Percentiles rank a stretch among this genome's conserved stretches.
phyloP scores from a whole-genome alignment of 2,329 filamentous ascomycete genomes.

The Lojkania enalia region DNA sequence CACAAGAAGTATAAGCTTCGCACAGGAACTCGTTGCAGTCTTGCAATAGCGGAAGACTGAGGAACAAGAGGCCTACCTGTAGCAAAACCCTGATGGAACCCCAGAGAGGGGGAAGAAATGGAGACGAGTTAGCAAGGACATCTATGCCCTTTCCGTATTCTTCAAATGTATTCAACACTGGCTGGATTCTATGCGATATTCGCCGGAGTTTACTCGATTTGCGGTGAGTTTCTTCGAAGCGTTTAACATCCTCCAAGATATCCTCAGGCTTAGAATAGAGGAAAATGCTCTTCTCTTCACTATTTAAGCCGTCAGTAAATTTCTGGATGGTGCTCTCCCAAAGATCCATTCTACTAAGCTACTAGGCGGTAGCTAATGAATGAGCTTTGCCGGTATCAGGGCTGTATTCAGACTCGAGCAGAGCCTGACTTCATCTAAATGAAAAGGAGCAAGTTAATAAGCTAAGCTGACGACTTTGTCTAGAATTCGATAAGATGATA shows the following conservation, averaged over 20 bases:
- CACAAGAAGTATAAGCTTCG: too few relatives aligned
- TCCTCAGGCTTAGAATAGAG: conserved; percentile 2
- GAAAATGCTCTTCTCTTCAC: not conserved
- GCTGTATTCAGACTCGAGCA: too few relatives aligned
- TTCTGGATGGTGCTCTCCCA: not conserved
- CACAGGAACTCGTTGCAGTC: too few relatives aligned
- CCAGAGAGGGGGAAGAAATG: conserved; percentile 6
- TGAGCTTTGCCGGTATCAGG: too few relatives aligned
- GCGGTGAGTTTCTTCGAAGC: conserved; percentile 1
- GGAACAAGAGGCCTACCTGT: not conserved
- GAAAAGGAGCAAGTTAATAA: too few relatives aligned
- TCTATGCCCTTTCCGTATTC: conserved; percentile 10
- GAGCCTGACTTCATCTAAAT: too few relatives aligned
- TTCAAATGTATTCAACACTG: conserved; percentile 1
- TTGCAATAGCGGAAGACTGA: not conserved
- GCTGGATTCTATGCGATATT: conserved; percentile 1
- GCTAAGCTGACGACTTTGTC: too few relatives aligned
- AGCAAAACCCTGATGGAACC: conserved; percentile 9
- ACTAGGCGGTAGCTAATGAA: too few relatives aligned
- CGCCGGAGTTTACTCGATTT: conserved; percentile 8
- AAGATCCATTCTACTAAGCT: not conserved
- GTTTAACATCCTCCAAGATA: conserved; percentile 1
- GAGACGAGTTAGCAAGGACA: conserved; percentile 5
- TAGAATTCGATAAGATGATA: too few relatives aligned
- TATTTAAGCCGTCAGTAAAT: not conserved